phyloP scores from a whole-genome alignment of 176 grass and related monocot genomes.

The Eleusine coracana region DNA sequence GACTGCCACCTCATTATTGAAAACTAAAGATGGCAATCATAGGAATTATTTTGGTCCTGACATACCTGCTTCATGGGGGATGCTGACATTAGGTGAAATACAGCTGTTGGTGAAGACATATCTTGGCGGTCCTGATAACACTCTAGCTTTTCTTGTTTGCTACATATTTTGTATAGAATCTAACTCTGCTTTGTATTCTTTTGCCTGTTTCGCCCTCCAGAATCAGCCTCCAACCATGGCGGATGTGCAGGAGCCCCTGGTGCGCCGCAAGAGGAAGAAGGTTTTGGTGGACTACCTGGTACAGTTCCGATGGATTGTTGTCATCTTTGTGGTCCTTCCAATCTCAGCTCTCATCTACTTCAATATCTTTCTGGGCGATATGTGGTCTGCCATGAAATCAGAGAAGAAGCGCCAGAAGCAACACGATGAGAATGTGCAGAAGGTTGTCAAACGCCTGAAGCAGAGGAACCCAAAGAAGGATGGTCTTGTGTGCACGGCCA shows the following conservation, averaged over 20 bases:
- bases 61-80: background rate
- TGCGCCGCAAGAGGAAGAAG: constrained; percentile 74
- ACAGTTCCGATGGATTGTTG: constrained; percentile 79
- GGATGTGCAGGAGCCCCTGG: constrained; percentile 61
- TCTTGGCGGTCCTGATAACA: background rate
- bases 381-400: constrained; percentile 79
- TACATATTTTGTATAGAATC: background rate
- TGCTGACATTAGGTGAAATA: background rate
- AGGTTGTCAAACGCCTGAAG: constrained; percentile 82
- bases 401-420: constrained; percentile 74
- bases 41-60: background rate
- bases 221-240: constrained; percentile 61
- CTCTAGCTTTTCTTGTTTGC: background rate
- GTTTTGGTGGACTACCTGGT: constrained; percentile 79
- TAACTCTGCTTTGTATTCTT: background rate
- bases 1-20: background rate
- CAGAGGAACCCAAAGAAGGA: constrained; percentile 90
- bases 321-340: constrained; percentile 84
- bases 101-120: background rate
- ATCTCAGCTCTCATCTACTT: constrained; percentile 73
- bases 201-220: background rate
- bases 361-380: constrained; percentile 62
- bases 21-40: background rate
- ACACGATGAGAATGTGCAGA: constrained; percentile 76
- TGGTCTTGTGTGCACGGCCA: constrained; percentile 88